Base-by-base conservation (phyloP, 176 grass and related monocot genomes). In the Ensete ventricosum region DNA sequence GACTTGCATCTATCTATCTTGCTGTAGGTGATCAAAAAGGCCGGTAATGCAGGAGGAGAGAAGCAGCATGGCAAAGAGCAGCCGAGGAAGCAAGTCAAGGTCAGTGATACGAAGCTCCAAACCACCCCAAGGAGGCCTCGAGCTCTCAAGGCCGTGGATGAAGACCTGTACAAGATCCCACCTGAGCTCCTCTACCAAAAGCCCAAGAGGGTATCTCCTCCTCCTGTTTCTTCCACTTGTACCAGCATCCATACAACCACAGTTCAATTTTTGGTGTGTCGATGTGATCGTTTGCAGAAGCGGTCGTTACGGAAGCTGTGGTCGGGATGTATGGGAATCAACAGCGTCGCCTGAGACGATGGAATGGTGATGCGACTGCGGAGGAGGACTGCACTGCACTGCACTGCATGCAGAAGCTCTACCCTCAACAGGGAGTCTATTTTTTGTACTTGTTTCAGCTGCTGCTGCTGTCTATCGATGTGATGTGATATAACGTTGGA, bases 121-220 rank as follows among this genome's bases (percentile, higher is more conserved):
- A 43, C 34, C 34, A 43, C 34, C 34, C 34, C 34, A 43, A 5
- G 9, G 9, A 65, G 63, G 23, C 2, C 23, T 13, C 24, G 63
- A 65, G 11, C 63, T 25, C 63, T 9, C 63, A 65, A 65, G 63
- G 63, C 63, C 2, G 63, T 65, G 24, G 63, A 65, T 9, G 63
- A 65, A 20, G 63, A 65, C 63, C n/a, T 65, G 63, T 65, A 65
- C 63, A 65, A 65, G 63, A 20, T 65, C 63, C 63, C 63, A 65
- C 10, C 63, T 65, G 63, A 65, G n/a, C 22, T 65, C 63, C n/a
- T 26, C 21, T 65, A 26, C 23, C 63, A 65, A 26, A 65, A 65
- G 20, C 63, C 63, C 24, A 65, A 65, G 63, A 27, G 63, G 63
- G 63, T 65, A 27, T 13, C 3, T 14, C 24, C 12, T 1, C 2